These are phyloP conservation scores for Cyclotella kingstonii DNA, from an alignment of 108 stramenopile species.

Conservation along the genomic window DNA sequence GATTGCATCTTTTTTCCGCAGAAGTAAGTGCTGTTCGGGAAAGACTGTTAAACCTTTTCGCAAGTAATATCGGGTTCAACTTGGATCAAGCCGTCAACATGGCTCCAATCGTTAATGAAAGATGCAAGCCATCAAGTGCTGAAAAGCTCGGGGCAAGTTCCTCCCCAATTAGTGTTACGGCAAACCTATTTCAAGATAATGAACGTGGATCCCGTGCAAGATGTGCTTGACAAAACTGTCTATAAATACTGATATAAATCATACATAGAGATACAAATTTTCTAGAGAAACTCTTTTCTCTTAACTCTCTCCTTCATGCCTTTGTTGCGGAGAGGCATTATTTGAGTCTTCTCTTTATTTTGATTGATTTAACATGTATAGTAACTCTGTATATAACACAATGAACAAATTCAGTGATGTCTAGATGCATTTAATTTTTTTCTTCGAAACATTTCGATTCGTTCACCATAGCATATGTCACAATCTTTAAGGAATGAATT, in stretches of 20 bases:
- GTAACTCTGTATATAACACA: too few species aligned
- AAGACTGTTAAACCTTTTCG: slow-evolving; percentile 14
- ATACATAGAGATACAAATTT: neutral
- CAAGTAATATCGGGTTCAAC: slow-evolving; percentile 9
- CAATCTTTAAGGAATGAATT: too few species aligned
- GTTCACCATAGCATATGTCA: too few species aligned
- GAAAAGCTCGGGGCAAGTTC: neutral
- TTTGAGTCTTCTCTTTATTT: too few species aligned
- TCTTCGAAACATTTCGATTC: too few species aligned
- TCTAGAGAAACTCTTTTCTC: neutral
- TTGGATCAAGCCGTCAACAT: slow-evolving; percentile 23
- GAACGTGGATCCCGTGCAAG: neutral
- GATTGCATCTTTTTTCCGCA: slow-evolving; percentile 16
- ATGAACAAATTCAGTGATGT: too few species aligned
- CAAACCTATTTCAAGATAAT: slow-evolving; percentile 4
- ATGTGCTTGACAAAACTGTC: too few species aligned
- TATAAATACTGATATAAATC: too few species aligned
- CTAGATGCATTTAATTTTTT: too few species aligned
- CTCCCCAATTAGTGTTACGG: slow-evolving; percentile 17
- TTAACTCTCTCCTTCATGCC: too few species aligned
- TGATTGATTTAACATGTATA: too few species aligned
- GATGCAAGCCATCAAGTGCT: neutral
- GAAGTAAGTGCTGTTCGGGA: slow-evolving; percentile 9
- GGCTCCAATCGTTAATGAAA: slow-evolving; percentile 7
- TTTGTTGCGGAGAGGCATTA: too few species aligned